phyloP scores from a whole-genome alignment of 202 grass and related monocot genomes.

The Carex arenaria region DNA sequence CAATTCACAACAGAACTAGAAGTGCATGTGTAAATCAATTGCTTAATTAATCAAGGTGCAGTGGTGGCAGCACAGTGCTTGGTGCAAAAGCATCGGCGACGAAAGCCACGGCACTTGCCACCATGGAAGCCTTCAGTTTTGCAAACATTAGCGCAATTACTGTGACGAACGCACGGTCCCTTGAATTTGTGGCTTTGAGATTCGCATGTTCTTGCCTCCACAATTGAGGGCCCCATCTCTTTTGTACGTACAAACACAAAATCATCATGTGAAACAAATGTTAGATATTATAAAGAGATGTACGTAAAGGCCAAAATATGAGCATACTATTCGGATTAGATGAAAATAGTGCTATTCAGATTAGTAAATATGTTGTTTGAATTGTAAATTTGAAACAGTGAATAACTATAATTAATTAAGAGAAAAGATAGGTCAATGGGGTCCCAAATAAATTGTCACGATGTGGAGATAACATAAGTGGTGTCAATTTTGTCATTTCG shows the following conservation, averaged over 20 bases:
- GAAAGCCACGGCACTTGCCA: conserved; percentile 63
- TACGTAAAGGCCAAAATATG: neutral
- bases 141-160: conserved; percentile 88
- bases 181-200: conserved; percentile 66
- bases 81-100: conserved; percentile 72
- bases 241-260: neutral
- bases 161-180: conserved; percentile 40
- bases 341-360: no score
- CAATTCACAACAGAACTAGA: neutral
- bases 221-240: conserved; percentile 38
- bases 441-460: no score
- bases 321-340: no score
- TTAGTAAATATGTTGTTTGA: no score
- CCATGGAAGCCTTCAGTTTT: conserved; percentile 68
- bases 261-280: neutral
- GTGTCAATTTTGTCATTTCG: no score
- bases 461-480: no score
- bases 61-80: conserved; percentile 23
- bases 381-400: no score
- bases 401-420: no score
- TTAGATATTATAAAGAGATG: neutral
- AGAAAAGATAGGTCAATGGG: no score
- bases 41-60: neutral
- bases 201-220: conserved; percentile 60
- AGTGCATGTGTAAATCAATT: neutral